Conservation (phyloP, 306 rosid genomes). For the Lablab purpureus region DNA sequence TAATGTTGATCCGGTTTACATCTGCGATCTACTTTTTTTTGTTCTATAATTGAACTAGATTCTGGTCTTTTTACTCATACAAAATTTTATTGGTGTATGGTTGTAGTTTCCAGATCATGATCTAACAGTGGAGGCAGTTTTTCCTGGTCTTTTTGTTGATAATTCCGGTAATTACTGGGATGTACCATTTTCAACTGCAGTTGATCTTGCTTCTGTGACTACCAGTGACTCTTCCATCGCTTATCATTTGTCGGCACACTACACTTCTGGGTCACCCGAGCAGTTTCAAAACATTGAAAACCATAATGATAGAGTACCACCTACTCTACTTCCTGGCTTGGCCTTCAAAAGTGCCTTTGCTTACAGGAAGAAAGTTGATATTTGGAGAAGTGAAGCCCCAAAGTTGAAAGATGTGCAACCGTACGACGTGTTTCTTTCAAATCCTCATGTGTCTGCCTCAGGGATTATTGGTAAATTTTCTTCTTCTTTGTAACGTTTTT, state of each 20-base stretch:
- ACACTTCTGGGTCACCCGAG: conserved; percentile 69
- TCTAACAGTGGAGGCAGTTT: conserved; percentile 78
- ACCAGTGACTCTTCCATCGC: conserved; percentile 62
- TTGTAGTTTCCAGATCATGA: conserved; percentile 85
- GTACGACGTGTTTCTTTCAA: conserved; percentile 80
- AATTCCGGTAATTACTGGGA: conserved; percentile 86
- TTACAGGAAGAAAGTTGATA: conserved; percentile 62
- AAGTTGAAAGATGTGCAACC: conserved; percentile 78
- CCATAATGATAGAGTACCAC: conserved; percentile 53
- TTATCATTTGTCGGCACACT: conserved; percentile 73
- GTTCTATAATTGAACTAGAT: conserved; percentile 25
- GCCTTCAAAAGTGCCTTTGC: conserved; percentile 75
- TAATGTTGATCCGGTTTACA: background rate
- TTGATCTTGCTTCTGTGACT: conserved; percentile 78
- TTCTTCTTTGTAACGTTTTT: conserved; percentile 23
- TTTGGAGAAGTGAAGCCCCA: conserved; percentile 78
- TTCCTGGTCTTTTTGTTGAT: conserved; percentile 86
- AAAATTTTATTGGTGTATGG: conserved; percentile 34
- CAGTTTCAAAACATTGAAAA: conserved; percentile 52
- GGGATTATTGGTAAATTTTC: conserved; percentile 75
- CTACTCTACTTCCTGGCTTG: conserved; percentile 77
- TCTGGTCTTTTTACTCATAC: conserved; percentile 8
- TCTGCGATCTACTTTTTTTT: background rate
- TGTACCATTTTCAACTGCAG: conserved; percentile 76
- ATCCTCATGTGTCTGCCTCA: conserved; percentile 73